Conservation (phyloP, 768 basidiomycete species). For the Podaxis sp. region DNA sequence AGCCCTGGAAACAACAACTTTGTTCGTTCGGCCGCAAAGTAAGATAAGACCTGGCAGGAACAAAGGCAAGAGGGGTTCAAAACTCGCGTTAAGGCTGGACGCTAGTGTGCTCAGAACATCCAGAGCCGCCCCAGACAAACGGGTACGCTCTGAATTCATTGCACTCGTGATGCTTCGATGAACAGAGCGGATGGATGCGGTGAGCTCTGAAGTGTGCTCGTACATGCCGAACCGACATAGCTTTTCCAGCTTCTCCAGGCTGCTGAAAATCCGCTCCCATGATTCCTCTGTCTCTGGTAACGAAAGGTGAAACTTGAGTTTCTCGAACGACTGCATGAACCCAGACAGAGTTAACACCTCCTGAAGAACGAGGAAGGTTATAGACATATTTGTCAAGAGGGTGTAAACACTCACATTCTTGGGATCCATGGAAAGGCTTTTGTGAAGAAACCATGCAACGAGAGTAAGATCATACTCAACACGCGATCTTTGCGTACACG, state of each 20-base stretch:
- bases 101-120: slow-evolving; percentile 58
- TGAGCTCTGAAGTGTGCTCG: slow-evolving; percentile 45
- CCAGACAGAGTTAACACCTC: not conserved
- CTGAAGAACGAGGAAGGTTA: not conserved
- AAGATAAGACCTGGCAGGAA: slow-evolving; percentile 66
- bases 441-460: not conserved
- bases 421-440: not conserved
- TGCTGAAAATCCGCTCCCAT: slow-evolving; percentile 65
- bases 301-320: slow-evolving; percentile 32
- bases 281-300: slow-evolving; percentile 72
- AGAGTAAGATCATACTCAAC: not conserved
- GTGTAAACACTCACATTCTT: not conserved
- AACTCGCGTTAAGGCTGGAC: slow-evolving; percentile 50
- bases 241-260: slow-evolving; percentile 39
- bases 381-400: not conserved
- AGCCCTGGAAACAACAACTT: slow-evolving; percentile 68
- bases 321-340: slow-evolving; percentile 27
- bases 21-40: slow-evolving; percentile 73
- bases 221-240: slow-evolving; percentile 50
- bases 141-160: slow-evolving; percentile 69
- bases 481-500: no score
- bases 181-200: slow-evolving; percentile 44
- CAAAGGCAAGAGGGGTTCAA: slow-evolving; percentile 62
- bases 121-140: slow-evolving; percentile 61
- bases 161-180: slow-evolving; percentile 52